Conservation (phyloP, 768 basidiomycete species). For the Lactarius vividus region DNA sequence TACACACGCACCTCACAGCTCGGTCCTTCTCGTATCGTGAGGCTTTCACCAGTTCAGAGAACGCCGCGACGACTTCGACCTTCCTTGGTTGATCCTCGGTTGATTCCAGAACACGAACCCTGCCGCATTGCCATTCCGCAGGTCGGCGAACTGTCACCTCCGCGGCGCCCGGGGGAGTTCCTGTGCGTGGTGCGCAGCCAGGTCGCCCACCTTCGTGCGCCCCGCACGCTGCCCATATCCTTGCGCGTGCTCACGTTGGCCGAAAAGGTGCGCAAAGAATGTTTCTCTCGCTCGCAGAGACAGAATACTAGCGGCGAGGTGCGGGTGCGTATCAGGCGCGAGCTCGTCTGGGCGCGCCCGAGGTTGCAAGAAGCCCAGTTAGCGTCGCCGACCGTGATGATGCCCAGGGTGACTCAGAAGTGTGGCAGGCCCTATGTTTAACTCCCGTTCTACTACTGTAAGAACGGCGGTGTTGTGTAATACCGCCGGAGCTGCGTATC, state of each 20-base stretch:
- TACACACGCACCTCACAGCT: slow-evolving; percentile 76
- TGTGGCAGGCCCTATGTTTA: slow-evolving; percentile 46
- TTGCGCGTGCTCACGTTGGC: slow-evolving; percentile 4
- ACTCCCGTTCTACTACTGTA: slow-evolving; percentile 44
- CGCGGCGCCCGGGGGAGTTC: slow-evolving; percentile 44
- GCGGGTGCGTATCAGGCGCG: too few species aligned
- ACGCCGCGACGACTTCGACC: slow-evolving; percentile 73
- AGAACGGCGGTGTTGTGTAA: slow-evolving; percentile 46
- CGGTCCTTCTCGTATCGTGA: slow-evolving; percentile 30
- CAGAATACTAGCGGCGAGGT: slow-evolving; percentile 39
- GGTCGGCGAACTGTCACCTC: slow-evolving; percentile 58
- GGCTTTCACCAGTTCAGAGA: slow-evolving; percentile 84
- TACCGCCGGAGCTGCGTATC: too few species aligned
- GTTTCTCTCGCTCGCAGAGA: slow-evolving; percentile 54
- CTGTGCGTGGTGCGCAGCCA: not conserved
- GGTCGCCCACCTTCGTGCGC: not conserved
- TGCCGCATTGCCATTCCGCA: slow-evolving; percentile 71
- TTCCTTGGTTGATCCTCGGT: slow-evolving; percentile 73
- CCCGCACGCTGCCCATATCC: not conserved
- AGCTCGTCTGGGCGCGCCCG: too few species aligned
- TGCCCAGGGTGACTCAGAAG: slow-evolving; percentile 70
- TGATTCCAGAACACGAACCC: slow-evolving; percentile 68
- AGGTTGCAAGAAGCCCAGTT: not conserved
- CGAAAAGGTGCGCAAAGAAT: slow-evolving; percentile 62
- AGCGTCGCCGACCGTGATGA: slow-evolving; percentile 54